A percentile compares a stretch with the other conserved stretches of the same genome.
Evolutionary conservation across 2,329 filamentous ascomycete species (phyloP).

Genomic region (Fusarium poae): DNA sequence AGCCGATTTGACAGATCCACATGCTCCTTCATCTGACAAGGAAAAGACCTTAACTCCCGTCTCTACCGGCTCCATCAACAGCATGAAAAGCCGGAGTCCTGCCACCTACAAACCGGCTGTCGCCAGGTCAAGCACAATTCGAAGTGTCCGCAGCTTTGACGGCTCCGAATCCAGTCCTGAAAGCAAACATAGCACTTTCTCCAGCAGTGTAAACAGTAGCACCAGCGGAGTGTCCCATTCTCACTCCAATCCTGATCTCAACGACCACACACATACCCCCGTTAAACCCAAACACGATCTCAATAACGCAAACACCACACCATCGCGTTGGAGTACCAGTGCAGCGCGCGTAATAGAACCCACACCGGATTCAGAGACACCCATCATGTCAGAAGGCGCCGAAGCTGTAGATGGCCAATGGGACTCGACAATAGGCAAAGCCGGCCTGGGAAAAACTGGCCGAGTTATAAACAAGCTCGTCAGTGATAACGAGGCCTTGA

Average conservation of each 20-base stretch:
- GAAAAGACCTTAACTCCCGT: slow-evolving; percentile 55
- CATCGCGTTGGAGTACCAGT: slow-evolving; percentile 52
- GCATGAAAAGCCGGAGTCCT: slow-evolving; percentile 54
- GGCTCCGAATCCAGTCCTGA: slow-evolving; percentile 61
- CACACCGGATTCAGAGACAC: slow-evolving; percentile 45
- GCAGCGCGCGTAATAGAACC: slow-evolving; percentile 52
- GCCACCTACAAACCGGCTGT: slow-evolving; percentile 52
- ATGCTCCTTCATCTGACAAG: slow-evolving; percentile 49
- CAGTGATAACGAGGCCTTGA: slow-evolving; percentile 82
- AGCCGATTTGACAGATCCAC: slow-evolving; percentile 44
- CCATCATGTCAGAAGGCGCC: slow-evolving; percentile 51
- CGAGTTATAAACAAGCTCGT: slow-evolving; percentile 85
- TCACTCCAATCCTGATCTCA: slow-evolving; percentile 54
- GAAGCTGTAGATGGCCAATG: slow-evolving; percentile 60
- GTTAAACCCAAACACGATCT: slow-evolving; percentile 56
- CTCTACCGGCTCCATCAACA: slow-evolving; percentile 57
- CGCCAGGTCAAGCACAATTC: slow-evolving; percentile 62
- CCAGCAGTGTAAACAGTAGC: slow-evolving; percentile 69
- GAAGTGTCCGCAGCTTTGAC: slow-evolving; percentile 69
- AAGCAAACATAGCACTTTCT: slow-evolving; percentile 65
- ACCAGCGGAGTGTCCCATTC: slow-evolving; percentile 61
- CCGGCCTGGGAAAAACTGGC: slow-evolving; percentile 79
- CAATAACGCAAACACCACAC: slow-evolving; percentile 43
- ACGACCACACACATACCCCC: slow-evolving; percentile 51
- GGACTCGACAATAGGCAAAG: slow-evolving; percentile 77